Percentiles rank a stretch among this genome's conserved stretches.
Evolutionary conservation across 208 protist species (phyloP).

Genomic region (Trypanosoma platydactyli): DNA sequence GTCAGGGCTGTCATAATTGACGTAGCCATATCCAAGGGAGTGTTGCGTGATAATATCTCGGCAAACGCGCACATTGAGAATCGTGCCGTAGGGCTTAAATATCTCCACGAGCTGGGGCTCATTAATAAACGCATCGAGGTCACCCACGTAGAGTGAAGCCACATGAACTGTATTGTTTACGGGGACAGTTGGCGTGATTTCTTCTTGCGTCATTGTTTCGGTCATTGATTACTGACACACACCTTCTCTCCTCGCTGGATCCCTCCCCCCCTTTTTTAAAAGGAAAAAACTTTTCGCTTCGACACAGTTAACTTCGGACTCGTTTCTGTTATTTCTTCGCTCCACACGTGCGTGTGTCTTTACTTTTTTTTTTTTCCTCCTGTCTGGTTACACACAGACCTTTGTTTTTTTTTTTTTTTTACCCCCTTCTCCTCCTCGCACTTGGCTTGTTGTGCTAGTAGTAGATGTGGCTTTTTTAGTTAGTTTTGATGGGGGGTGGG

Average conservation of each 20-base stretch:
- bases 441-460: no score
- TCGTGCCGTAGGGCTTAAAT: slow-evolving; percentile 97
- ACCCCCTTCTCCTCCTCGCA: background rate
- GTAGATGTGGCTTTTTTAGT: slow-evolving; percentile 2
- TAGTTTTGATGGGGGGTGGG: no score
- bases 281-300: no score
- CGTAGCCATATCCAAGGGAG: slow-evolving; percentile 98
- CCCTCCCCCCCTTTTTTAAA: background rate
- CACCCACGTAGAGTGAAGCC: slow-evolving; percentile 98
- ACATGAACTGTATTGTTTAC: slow-evolving; percentile 85
- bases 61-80: slow-evolving; percentile 98
- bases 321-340: background rate
- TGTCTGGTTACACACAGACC: no score
- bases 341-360: background rate
- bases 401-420: slow-evolving; percentile 11
- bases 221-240: slow-evolving; percentile 18
- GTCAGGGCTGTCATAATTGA: slow-evolving; percentile 97
- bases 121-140: slow-evolving; percentile 93
- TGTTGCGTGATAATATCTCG: slow-evolving; percentile 97
- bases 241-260: slow-evolving; percentile 2
- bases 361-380: background rate
- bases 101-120: slow-evolving; percentile 96
- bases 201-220: slow-evolving; percentile 9
- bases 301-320: background rate
- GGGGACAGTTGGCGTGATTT: slow-evolving; percentile 10